Conservation (phyloP, 805 yeast species). For the Sugiyamaella smithiae region DNA sequence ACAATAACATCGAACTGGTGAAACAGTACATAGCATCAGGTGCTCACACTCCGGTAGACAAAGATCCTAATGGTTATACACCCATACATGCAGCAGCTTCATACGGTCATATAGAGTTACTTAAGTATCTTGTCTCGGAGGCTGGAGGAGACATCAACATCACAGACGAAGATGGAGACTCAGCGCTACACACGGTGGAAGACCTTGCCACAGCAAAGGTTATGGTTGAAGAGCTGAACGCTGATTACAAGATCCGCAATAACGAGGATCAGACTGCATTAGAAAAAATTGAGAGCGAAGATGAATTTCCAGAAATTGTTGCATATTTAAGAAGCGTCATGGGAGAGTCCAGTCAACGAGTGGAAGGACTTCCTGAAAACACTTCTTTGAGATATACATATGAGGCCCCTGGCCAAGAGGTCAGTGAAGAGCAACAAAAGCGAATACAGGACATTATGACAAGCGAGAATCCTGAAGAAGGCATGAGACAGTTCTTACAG, state of each 20-base stretch:
- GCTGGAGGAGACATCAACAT: slow-evolving; percentile 79
- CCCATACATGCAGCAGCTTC: slow-evolving; percentile 98
- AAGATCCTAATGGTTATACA: slow-evolving; percentile 93
- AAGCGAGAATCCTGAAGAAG: slow-evolving; percentile 80
- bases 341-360: slow-evolving; percentile 31
- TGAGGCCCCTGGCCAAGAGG: slow-evolving; percentile 33
- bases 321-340: slow-evolving; percentile 53
- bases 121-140: slow-evolving; percentile 50
- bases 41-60: slow-evolving; percentile 59
- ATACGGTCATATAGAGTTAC: slow-evolving; percentile 73
- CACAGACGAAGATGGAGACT: slow-evolving; percentile 86
- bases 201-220: slow-evolving; percentile 59
- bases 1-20: slow-evolving; percentile 63
- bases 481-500: slow-evolving; percentile 62
- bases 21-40: slow-evolving; percentile 52
- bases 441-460: slow-evolving; percentile 67
- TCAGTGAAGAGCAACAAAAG: slow-evolving; percentile 55
- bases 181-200: slow-evolving; percentile 92
- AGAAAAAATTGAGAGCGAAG: slow-evolving; percentile 77
- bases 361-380: slow-evolving; percentile 26
- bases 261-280: slow-evolving; percentile 71
- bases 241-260: slow-evolving; percentile 63
- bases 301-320: slow-evolving; percentile 76
- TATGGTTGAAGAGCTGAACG: slow-evolving; percentile 65
- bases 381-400: slow-evolving; percentile 26